Base-by-base conservation (phyloP, 805 yeast genomes). In the Lachancea waltii region DNA sequence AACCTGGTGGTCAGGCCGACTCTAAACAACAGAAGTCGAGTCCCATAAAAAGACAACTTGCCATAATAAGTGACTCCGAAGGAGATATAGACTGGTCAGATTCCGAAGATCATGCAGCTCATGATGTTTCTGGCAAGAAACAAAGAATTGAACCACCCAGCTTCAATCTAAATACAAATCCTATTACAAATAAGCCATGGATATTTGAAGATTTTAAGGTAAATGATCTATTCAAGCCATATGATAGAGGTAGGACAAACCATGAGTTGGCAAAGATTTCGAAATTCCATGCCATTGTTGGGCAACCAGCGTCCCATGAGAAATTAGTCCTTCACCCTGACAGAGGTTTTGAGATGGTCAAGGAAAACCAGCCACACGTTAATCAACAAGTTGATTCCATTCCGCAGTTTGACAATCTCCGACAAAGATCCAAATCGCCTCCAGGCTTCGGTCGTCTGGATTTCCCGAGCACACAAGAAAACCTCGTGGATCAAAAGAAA, bases 391-490 rank as follows among this genome's bases (percentile, higher is more conserved):
- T 56, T 4, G 42, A 54, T 3, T 57, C 59, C 30, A 37, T 50
- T 7, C 42, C 40, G 3, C 40, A 44, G 7, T 59, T 59, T 35
- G 60, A 53, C 14, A 54, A 60, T 33, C 26, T 53, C 17, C 58
- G 63, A 49, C 52, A 48, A 5, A 54, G 69, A 30, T 66, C 68
- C 0, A 62, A 63, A 3, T 64, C 75, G 1, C 83, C 82, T 1
- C 78, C 78, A 0, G 82, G 82, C 1, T 76, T 69, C 55, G 77
- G 74, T 45, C 56, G 75, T 27, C 63, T 77, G 17, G 83, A 75
- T 36, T 77, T 79, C 45, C 81, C 84, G 0, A 61, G 59, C 4
- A 72, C 81, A 0, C 82, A 75, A 43, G 76, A 78, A 46, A 53
- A 61, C 9, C 48, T 36, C 1, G 58, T 51, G 30, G 75, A 69